Conservation (phyloP, 2,329 filamentous ascomycete species). For the Beauveria sp. region DNA sequence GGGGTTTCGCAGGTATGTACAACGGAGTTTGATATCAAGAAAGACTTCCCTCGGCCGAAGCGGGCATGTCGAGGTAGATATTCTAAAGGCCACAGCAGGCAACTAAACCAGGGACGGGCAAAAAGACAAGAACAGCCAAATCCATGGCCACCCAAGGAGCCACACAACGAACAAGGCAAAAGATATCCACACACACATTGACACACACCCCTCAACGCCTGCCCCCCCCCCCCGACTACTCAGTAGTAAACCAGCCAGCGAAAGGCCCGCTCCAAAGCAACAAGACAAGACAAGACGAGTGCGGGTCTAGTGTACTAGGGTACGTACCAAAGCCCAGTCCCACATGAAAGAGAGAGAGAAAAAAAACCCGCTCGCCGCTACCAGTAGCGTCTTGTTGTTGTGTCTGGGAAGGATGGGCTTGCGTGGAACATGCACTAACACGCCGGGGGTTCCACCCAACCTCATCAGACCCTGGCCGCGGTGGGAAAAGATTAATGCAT, state of each 20-base stretch:
- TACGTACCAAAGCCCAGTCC: slow-evolving; percentile 18
- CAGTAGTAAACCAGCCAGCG: slow-evolving; percentile 16
- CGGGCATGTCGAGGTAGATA: slow-evolving; percentile 13
- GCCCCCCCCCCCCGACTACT: neutral
- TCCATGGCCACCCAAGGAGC: neutral
- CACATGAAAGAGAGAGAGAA: neutral
- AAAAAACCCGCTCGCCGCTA: neutral
- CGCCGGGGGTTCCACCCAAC: slow-evolving; percentile 18
- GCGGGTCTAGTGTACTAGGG: neutral
- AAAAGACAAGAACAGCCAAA: neutral
- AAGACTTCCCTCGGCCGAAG: neutral
- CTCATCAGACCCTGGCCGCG: slow-evolving; percentile 23
- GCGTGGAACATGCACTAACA: slow-evolving; percentile 29
- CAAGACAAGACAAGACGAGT: slow-evolving; percentile 10
- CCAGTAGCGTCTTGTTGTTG: neutral
- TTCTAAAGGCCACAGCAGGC: neutral
- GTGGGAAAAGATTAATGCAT: slow-evolving; percentile 12
- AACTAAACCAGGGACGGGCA: neutral
- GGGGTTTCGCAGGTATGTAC: neutral
- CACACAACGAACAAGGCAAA: neutral
- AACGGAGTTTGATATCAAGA: slow-evolving; percentile 10
- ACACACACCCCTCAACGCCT: neutral
- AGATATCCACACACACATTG: neutral
- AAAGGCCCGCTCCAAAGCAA: slow-evolving; percentile 11
- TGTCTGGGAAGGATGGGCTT: slow-evolving; percentile 25